Conservation (phyloP, 2,329 filamentous ascomycete species). For the Xylariaceae sp. region DNA sequence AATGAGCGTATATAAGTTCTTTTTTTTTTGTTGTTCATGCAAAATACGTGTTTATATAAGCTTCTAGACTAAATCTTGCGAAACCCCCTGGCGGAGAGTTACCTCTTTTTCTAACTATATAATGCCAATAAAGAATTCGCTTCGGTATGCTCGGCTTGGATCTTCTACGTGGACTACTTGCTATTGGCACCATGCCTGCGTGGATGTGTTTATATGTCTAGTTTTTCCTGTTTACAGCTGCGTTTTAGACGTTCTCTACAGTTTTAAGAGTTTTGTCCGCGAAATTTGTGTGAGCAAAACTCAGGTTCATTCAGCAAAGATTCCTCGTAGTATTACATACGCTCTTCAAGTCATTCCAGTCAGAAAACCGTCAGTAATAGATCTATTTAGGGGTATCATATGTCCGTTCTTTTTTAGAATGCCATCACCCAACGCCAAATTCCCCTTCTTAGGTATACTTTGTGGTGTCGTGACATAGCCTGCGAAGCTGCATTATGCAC, state of each 20-base stretch:
- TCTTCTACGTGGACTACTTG: not conserved
- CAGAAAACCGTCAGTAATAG: too few species aligned
- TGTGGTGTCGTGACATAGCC: not conserved
- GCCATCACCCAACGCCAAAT: conserved; percentile 19
- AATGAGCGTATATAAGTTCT: not conserved
- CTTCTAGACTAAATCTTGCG: conserved; percentile 12
- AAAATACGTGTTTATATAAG: conserved; percentile 8
- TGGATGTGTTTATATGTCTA: too few species aligned
- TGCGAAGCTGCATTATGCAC: conserved; percentile 10
- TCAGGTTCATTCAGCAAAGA: too few species aligned
- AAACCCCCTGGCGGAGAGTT: conserved; percentile 19
- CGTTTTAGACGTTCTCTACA: too few species aligned
- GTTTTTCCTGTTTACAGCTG: too few species aligned
- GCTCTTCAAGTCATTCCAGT: too few species aligned
- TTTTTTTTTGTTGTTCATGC: conserved; percentile 5
- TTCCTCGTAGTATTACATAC: too few species aligned
- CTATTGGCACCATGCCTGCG: too few species aligned
- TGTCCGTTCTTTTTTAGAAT: conserved; percentile 10
- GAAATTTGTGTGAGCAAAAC: too few species aligned
- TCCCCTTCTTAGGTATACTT: not conserved
- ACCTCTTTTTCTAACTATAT: conserved; percentile 14
- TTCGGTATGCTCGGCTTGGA: not conserved
- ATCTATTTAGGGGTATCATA: conserved; percentile 30
- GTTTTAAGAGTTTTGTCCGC: too few species aligned
- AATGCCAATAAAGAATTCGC: conserved; percentile 17